These are phyloP conservation scores for Orobanche coerulescens DNA, from an alignment of 257 asterid genomes.

Conservation along the genomic window DNA sequence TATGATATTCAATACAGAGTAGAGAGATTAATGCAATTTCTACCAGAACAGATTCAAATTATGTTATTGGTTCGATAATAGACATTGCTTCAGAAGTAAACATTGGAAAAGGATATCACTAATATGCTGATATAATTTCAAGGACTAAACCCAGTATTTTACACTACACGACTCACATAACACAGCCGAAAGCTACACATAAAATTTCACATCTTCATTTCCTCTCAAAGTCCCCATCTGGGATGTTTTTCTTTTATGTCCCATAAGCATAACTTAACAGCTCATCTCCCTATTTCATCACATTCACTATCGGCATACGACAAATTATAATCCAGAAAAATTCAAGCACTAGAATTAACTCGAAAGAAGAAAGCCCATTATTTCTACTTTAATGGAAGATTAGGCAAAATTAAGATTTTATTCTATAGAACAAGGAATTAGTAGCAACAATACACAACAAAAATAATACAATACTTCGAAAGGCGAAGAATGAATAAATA, in stretches of 20 bases:
- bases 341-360: background rate
- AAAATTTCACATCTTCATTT: background rate
- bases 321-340: background rate
- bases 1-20: background rate
- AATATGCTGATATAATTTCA: background rate
- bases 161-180: background rate
- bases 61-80: background rate
- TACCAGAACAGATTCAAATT: conserved; percentile 5
- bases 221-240: conserved; percentile 5
- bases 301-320: background rate
- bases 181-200: background rate
- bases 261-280: background rate
- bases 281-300: conserved; percentile 9
- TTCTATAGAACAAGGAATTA: background rate
- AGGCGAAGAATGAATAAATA: background rate
- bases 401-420: background rate
- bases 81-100: background rate
- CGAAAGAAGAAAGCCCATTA: too few relatives aligned
- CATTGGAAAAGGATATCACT: background rate
- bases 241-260: background rate
- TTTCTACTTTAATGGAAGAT: background rate
- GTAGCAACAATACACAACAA: background rate
- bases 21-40: conserved; percentile 6
- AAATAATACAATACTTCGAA: background rate
- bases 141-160: background rate